These are phyloP conservation scores for Albizia julibrissin DNA, from an alignment of 306 rosid species.

Conservation along the genomic window DNA sequence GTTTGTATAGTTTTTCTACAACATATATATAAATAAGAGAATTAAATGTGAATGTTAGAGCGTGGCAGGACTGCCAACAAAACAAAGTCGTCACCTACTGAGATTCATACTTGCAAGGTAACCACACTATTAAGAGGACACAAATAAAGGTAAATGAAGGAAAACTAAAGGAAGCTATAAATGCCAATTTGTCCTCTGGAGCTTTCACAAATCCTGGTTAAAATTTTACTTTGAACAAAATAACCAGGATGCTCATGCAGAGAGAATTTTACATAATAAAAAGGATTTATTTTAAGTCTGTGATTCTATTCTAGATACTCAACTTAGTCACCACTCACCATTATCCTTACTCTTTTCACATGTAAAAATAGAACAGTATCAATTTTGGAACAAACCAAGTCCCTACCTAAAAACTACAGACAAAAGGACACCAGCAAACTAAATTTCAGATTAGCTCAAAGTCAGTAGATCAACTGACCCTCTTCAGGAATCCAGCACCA, in stretches of 20 bases:
- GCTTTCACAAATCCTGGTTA: not conserved
- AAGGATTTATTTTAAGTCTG: not conserved
- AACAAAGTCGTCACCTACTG: not conserved
- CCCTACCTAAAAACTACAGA: constrained; percentile 38
- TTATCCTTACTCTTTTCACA: not conserved
- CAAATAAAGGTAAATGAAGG: not conserved
- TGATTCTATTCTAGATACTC: not conserved
- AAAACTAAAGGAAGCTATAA: not conserved
- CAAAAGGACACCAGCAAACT: constrained; percentile 42
- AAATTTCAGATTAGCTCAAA: constrained; percentile 43
- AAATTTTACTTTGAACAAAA: not conserved
- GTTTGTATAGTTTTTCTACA: no score
- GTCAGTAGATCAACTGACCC: constrained; percentile 57
- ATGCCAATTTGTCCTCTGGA: not conserved
- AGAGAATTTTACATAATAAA: not conserved
- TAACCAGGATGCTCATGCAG: not conserved
- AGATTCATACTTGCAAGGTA: not conserved
- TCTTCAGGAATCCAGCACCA: constrained; percentile 74
- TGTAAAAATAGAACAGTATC: not conserved
- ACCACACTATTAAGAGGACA: not conserved
- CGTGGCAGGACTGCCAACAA: not conserved
- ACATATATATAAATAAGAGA: not conserved
- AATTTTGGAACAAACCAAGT: constrained; percentile 3
- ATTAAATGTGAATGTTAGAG: not conserved
- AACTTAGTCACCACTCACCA: not conserved